Evolutionary conservation across 2,329 filamentous ascomycete species (phyloP).

Genomic region (Trichoderma semiorbis): DNA sequence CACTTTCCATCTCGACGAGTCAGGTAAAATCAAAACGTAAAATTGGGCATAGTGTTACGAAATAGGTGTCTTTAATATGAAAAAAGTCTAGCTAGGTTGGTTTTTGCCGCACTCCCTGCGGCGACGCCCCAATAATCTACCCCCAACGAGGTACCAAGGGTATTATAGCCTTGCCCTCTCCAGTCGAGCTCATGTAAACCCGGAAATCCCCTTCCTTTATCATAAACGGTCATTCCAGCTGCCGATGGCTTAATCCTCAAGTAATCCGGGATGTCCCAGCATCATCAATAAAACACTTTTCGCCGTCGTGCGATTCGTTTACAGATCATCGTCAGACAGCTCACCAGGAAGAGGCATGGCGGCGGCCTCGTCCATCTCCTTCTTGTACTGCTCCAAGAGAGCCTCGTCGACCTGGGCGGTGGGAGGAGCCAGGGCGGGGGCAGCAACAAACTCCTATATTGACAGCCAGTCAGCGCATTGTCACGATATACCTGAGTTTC

Average conservation of each 20-base stretch:
- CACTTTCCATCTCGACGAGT: background rate
- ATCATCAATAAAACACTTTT: slow-evolving; percentile 23
- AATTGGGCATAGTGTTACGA: slow-evolving; percentile 17
- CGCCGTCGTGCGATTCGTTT: slow-evolving; percentile 37
- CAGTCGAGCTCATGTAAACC: slow-evolving; percentile 37
- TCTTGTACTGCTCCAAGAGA: slow-evolving; percentile 75
- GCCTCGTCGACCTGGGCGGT: slow-evolving; percentile 84
- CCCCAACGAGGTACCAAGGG: slow-evolving; percentile 30
- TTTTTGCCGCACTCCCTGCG: slow-evolving; percentile 28
- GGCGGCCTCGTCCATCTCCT: slow-evolving; percentile 83
- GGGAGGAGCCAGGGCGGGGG: slow-evolving; percentile 88
- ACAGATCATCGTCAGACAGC: slow-evolving; percentile 73
- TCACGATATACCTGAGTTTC: background rate
- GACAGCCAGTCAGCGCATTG: background rate
- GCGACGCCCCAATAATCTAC: slow-evolving; percentile 33
- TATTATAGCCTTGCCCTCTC: slow-evolving; percentile 31
- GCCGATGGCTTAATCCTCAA: slow-evolving; percentile 18
- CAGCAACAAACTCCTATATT: slow-evolving; percentile 87
- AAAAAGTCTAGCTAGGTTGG: slow-evolving; percentile 36
- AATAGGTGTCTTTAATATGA: slow-evolving; percentile 28
- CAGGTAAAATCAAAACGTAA: background rate
- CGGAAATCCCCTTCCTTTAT: slow-evolving; percentile 32
- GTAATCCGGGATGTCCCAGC: slow-evolving; percentile 15
- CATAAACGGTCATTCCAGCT: slow-evolving; percentile 39
- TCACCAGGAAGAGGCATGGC: slow-evolving; percentile 88